These are phyloP conservation scores for Massariosphaeria phaeospora DNA, from an alignment of 495 filamentous ascomycete genomes.

Conservation along the genomic window DNA sequence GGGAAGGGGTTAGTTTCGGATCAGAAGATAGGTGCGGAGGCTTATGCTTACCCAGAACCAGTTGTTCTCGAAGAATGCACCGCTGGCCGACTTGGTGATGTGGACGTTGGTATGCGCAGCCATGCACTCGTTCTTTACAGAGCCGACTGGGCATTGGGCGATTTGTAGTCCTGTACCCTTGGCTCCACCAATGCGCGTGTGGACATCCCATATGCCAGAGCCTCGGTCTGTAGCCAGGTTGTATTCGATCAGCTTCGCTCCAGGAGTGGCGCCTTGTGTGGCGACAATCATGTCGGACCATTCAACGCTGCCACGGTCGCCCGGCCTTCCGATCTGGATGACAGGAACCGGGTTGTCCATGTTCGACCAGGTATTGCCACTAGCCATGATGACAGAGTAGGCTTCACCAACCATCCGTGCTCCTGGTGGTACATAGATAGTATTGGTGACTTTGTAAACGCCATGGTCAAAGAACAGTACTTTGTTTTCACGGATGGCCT, in stretches of 20 bases:
- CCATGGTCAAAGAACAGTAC: conserved; percentile 92
- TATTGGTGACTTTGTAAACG: conserved; percentile 77
- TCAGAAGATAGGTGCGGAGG: too few relatives aligned
- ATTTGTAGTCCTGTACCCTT: conserved; percentile 76
- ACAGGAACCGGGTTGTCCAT: conserved; percentile 63
- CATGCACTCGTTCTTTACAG: conserved; percentile 48
- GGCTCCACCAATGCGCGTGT: conserved; percentile 79
- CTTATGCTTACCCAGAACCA: conserved; percentile 83
- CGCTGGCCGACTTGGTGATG: conserved; percentile 58
- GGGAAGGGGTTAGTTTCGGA: neutral
- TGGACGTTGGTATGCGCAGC: conserved; percentile 81
- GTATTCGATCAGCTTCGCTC: conserved; percentile 88
- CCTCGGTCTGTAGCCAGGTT: conserved; percentile 71
- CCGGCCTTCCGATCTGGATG: conserved; percentile 72
- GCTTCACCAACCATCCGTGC: conserved; percentile 85
- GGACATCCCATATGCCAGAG: conserved; percentile 86
- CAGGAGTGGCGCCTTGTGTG: conserved; percentile 71
- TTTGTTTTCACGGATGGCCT: conserved; percentile 51
- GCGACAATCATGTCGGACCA: conserved; percentile 79
- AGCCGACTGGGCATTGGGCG: conserved; percentile 17
- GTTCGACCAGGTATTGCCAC: conserved; percentile 60
- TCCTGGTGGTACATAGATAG: conserved; percentile 74
- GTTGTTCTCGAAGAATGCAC: conserved; percentile 80
- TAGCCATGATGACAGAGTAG: conserved; percentile 82
- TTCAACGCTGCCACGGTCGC: conserved; percentile 73